A percentile compares a stretch with the other conserved stretches of the same genome.
Conservation (phyloP, 2,329 filamentous ascomycete genomes). For the Camptophora hylomeconis region DNA sequence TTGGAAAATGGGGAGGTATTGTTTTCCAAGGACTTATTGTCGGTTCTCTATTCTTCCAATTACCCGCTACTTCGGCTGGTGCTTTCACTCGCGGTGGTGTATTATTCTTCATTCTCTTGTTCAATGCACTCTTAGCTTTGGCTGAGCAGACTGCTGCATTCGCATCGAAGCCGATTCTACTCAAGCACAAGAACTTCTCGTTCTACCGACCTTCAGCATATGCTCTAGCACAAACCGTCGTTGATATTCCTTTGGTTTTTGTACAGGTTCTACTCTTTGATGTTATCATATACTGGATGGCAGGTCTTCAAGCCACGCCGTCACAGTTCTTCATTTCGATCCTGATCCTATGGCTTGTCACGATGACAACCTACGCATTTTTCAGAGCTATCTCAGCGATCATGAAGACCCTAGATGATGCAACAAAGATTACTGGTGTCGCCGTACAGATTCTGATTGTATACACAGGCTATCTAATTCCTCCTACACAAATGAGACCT, state of each 20-base stretch:
- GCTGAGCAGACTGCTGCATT: conserved; percentile 51
- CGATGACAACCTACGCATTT: conserved; percentile 43
- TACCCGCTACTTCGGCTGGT: conserved; percentile 39
- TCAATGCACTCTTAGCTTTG: conserved; percentile 49
- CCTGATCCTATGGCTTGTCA: conserved; percentile 40
- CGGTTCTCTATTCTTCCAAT: conserved; percentile 40
- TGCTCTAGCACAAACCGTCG: conserved; percentile 44
- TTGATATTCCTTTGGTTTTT: conserved; percentile 45
- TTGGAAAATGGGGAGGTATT: conserved; percentile 39
- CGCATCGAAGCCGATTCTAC: conserved; percentile 48
- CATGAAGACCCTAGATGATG: conserved; percentile 37
- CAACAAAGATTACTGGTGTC: conserved; percentile 37
- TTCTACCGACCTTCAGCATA: conserved; percentile 53
- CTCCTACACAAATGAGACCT: conserved; percentile 47
- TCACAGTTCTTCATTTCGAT: conserved; percentile 51
- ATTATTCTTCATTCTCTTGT: conserved; percentile 49
- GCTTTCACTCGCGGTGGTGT: conserved; percentile 48
- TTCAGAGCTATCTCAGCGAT: conserved; percentile 38
- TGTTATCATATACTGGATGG: conserved; percentile 51
- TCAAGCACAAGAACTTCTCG: conserved; percentile 59
- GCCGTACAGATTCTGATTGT: conserved; percentile 40
- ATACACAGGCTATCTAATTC: conserved; percentile 53
- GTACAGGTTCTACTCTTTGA: conserved; percentile 47
- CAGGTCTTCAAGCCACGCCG: conserved; percentile 40
- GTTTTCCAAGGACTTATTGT: conserved; percentile 33